Evolutionary conservation across 495 filamentous ascomycete species (phyloP).

Genomic region (Ramalina intermedia): DNA sequence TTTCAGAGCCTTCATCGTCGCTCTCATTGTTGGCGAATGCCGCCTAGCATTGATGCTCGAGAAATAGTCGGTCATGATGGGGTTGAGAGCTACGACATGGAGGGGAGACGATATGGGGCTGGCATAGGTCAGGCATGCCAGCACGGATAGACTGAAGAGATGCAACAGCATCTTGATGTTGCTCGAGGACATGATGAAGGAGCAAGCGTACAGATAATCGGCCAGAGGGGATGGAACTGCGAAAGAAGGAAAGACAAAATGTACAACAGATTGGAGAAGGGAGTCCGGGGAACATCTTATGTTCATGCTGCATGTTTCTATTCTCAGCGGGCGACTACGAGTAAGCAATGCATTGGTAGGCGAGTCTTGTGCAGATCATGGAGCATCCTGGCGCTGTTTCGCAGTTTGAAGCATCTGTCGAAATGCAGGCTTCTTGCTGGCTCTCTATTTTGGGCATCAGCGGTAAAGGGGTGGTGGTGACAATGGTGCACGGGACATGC

Average conservation of each 20-base stretch:
- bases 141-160: conserved; percentile 1
- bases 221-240: neutral
- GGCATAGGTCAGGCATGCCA: conserved; percentile 4
- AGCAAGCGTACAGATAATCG: neutral
- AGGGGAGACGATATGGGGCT: conserved; percentile 5
- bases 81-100: neutral
- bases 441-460: conserved; percentile 4
- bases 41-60: neutral
- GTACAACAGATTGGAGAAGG: neutral
- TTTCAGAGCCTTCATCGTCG: neutral
- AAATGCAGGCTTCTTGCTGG: neutral
- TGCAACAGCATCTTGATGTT: conserved; percentile 3
- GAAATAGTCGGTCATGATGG: conserved; percentile 4
- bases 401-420: too few species aligned
- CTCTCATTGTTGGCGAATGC: neutral
- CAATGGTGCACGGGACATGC: too few species aligned
- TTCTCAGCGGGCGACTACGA: neutral
- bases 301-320: neutral
- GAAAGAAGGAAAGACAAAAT: neutral
- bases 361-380: too few species aligned
- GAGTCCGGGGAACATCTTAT: neutral
- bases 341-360: too few species aligned
- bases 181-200: neutral
- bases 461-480: neutral
- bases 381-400: too few species aligned